Conservation (phyloP, 2,329 filamentous ascomycete species). For the Claviceps pusilla region DNA sequence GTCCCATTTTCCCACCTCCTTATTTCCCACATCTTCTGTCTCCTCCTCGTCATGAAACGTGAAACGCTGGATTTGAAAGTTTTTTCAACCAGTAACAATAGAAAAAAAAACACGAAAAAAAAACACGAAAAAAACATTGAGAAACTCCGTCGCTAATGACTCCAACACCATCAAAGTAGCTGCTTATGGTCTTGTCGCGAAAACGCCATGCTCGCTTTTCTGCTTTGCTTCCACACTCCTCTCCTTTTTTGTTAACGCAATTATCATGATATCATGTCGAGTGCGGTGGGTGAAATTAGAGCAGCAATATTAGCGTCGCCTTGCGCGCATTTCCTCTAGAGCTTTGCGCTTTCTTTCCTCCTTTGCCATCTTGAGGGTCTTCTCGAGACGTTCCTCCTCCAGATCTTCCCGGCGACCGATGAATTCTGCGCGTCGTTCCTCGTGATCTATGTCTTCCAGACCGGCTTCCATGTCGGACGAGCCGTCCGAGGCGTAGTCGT, state of each 20-base stretch:
- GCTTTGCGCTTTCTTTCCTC: slow-evolving; percentile 34
- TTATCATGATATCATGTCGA: neutral
- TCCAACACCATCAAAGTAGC: neutral
- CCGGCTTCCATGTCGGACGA: slow-evolving; percentile 71
- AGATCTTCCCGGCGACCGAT: slow-evolving; percentile 54
- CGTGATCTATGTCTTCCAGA: slow-evolving; percentile 55
- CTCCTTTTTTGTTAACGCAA: neutral
- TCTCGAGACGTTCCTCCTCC: slow-evolving; percentile 47
- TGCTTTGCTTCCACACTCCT: neutral
- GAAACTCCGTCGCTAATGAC: slow-evolving; percentile 27
- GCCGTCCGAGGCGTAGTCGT: slow-evolving; percentile 46
- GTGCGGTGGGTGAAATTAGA: neutral
- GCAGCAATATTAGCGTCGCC: slow-evolving; percentile 11
- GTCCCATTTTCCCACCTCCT: neutral
- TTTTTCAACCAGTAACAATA: neutral
- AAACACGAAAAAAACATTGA: slow-evolving; percentile 3
- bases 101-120: neutral
- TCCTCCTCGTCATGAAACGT: neutral
- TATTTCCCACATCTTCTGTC: neutral
- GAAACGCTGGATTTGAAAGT: neutral
- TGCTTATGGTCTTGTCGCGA: neutral
- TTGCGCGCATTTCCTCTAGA: slow-evolving; percentile 21
- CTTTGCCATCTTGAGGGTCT: slow-evolving; percentile 46
- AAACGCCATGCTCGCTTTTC: neutral
- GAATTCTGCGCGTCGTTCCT: slow-evolving; percentile 48